These are phyloP conservation scores for Penicillium subrubescens DNA, from an alignment of 495 filamentous ascomycete species.

Conservation along the genomic window DNA sequence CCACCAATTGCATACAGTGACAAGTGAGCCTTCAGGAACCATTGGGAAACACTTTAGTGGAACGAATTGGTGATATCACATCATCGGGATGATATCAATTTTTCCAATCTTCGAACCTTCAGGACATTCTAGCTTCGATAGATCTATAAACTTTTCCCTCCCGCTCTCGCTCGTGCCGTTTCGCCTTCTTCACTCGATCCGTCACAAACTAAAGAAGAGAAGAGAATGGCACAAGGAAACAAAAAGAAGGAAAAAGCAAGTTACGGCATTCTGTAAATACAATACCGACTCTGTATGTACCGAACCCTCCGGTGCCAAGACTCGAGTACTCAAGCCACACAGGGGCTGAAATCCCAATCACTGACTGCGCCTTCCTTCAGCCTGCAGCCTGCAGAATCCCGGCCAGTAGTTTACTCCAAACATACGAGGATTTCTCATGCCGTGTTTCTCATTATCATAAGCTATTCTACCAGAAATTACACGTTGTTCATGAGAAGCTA, in stretches of 20 bases:
- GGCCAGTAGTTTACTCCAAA: neutral
- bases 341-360: conserved; percentile 15
- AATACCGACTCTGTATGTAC: neutral
- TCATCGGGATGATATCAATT: neutral
- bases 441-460: neutral
- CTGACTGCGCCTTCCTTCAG: neutral
- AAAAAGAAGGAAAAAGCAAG: conserved; percentile 1
- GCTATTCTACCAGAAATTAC: neutral
- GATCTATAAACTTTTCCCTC: neutral
- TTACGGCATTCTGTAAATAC: neutral
- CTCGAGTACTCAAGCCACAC: conserved; percentile 20
- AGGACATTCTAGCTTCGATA: neutral
- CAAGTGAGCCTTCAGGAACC: neutral
- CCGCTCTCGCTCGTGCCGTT: conserved; percentile 15
- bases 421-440: neutral
- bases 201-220: neutral
- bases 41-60: neutral
- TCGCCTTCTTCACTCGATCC: conserved; percentile 2
- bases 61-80: neutral
- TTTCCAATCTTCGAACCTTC: neutral
- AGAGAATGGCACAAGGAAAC: neutral
- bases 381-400: conserved; percentile 9
- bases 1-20: neutral
- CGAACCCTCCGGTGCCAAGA: conserved; percentile 12
- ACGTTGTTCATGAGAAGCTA: neutral